A percentile compares a stretch with the other conserved stretches of the same genome.
These are phyloP conservation scores for Penicillium sumatraense DNA, from an alignment of 2,329 filamentous ascomycete genomes.

Conservation along the genomic window DNA sequence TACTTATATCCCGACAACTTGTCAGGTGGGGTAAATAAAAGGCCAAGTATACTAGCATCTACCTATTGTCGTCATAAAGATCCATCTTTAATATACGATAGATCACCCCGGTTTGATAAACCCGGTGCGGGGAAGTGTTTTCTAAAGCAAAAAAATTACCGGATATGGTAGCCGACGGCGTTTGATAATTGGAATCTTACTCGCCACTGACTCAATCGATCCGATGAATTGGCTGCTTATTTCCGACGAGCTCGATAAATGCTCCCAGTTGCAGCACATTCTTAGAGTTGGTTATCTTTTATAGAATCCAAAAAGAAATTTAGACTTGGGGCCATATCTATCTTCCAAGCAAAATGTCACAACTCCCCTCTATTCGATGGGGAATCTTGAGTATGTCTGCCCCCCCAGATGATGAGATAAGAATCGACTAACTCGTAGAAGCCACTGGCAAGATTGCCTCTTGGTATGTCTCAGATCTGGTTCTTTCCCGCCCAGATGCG, in stretches of 20 bases:
- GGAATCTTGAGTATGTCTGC: neutral
- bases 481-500: slow-evolving; percentile 40
- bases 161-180: neutral
- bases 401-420: neutral
- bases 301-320: no score
- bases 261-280: neutral
- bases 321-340: no score
- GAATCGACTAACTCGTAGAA: slow-evolving; percentile 2
- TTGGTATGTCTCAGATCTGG: slow-evolving; percentile 52
- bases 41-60: no score
- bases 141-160: neutral
- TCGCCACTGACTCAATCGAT: neutral
- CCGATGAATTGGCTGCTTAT: neutral
- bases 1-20: no score
- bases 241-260: neutral
- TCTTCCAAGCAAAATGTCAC: neutral
- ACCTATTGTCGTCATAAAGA: no score
- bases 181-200: neutral
- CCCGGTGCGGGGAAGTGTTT: neutral
- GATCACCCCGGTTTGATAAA: neutral
- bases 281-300: neutral
- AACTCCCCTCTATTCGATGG: neutral
- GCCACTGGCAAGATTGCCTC: slow-evolving; percentile 52
- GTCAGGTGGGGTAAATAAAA: no score
- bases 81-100: no score